Base-by-base conservation (phyloP, 768 basidiomycete species). In the Phlebiopsis flavidoalba region DNA sequence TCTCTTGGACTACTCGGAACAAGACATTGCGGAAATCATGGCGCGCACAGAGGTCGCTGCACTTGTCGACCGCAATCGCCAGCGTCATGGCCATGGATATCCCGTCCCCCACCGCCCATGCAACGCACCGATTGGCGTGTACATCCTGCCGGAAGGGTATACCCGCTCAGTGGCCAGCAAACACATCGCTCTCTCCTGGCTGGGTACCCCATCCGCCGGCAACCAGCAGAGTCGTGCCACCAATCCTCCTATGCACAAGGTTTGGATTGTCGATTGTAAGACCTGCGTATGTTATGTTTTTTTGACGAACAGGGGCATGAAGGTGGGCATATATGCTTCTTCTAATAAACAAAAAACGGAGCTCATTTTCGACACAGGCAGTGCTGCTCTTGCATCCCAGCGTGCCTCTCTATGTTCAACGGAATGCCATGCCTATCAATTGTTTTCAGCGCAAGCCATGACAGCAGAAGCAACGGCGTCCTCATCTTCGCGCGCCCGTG, bases 301-400 rank as follows among this genome's bases (percentile, higher is more conserved):
- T 69, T 73, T 93, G 52, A 89, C 91, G 15, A 92, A 93, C 71
- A 82, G 91, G 26, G 91, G 86, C 59, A 93, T 93, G 91, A 89
- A 89, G 81, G 89, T 84, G 66, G 71, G 80, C 66, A 33, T 33
- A 21, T 15, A 17, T 24, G 36, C 53, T 22, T 53, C 48, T 21
- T 11, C 45, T n/a, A 12, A 24, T n/a, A 22, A 52, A 60, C 33
- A 52, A 50, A 19, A 24, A 8, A 47, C 17, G 19, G 31, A 37
- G 17, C 52, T 50, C 53, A 58, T 22, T 36, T 50, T 43, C 64
- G 58, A 53, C 61, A 53, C 66, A 92, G 91, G 91, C 91, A 51
- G 91, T 93, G 45, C 79, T 93, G n/a, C 79, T 94, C 21, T 79
- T 93, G 58, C 83, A 87, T 58, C 91, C 91, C 0, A 87, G 86